phyloP scores from a whole-genome alignment of 2,329 filamentous ascomycete species.

The Davidsoniella australis region DNA sequence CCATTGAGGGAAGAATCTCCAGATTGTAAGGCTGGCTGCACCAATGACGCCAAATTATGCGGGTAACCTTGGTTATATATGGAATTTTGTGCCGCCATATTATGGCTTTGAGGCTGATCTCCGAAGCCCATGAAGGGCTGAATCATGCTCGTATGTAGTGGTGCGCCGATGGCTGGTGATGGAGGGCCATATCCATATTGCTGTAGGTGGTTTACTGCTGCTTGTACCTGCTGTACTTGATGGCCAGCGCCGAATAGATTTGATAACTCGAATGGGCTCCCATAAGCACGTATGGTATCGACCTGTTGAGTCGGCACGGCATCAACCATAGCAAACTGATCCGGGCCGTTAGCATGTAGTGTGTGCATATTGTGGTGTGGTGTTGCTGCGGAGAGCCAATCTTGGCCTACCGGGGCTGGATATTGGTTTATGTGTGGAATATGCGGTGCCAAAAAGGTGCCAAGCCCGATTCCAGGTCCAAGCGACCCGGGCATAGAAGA shows the following conservation, averaged over 20 bases:
- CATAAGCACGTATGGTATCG: no score
- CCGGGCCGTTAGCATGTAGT: no score
- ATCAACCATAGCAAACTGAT: no score
- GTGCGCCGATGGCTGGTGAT: slow-evolving; percentile 11
- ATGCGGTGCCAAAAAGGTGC: no score
- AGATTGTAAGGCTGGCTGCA: neutral
- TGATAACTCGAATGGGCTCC: no score
- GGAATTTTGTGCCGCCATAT: neutral
- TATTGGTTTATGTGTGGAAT: no score
- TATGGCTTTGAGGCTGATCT: neutral
- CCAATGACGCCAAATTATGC: neutral
- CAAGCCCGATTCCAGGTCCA: no score
- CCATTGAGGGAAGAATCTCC: neutral
- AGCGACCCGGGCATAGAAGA: slow-evolving; percentile 7
- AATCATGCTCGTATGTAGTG: slow-evolving; percentile 7
- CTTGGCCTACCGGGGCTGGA: no score
- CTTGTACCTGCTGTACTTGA: no score
- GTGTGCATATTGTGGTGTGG: neutral
- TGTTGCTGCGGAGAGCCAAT: neutral
- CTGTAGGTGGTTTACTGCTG: neutral
- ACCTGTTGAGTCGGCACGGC: no score
- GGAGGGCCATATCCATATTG: slow-evolving; percentile 11
- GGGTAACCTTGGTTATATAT: slow-evolving; percentile 1
- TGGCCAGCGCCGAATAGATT: no score
- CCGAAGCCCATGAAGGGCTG: slow-evolving; percentile 4